A percentile compares a stretch with the other conserved stretches of the same genome.
phyloP scores from a whole-genome alignment of 225 moss, liverwort and hornwort genomes.

The Polytrichum commune region DNA sequence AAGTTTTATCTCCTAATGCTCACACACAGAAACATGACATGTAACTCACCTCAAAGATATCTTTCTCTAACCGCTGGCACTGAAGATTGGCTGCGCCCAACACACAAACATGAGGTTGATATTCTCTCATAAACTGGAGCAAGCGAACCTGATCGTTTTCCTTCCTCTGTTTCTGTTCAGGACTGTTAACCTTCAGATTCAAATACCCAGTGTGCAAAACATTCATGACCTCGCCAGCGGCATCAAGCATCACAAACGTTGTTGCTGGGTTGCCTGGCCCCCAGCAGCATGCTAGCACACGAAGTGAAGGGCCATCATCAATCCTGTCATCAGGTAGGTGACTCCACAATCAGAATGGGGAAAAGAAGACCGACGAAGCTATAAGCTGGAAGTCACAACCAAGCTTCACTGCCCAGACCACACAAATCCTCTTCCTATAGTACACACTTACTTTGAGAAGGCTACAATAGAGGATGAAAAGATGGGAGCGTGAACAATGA shows the following conservation, averaged over 20 bases:
- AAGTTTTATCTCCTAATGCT: too few species aligned
- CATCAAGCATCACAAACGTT: slow-evolving; percentile 93
- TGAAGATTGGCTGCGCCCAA: slow-evolving; percentile 83
- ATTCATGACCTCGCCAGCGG: slow-evolving; percentile 74
- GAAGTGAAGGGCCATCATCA: slow-evolving; percentile 63
- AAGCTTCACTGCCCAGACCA: too few species aligned
- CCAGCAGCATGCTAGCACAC: slow-evolving; percentile 97
- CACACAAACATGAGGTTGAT: slow-evolving; percentile 84
- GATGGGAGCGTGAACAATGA: too few species aligned
- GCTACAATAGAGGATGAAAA: too few species aligned
- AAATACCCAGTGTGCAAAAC: slow-evolving; percentile 74
- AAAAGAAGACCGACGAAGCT: background rate
- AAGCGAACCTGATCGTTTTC: slow-evolving; percentile 70
- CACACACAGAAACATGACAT: background rate
- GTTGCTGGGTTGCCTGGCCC: slow-evolving; percentile 79
- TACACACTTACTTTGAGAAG: too few species aligned
- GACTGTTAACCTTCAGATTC: slow-evolving; percentile 52
- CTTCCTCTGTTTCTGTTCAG: slow-evolving; percentile 72
- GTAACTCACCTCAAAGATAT: slow-evolving; percentile 69
- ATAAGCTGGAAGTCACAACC: background rate
- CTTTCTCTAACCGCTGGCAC: slow-evolving; percentile 60
- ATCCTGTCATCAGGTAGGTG: slow-evolving; percentile 25
- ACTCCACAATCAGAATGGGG: background rate
- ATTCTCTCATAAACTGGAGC: slow-evolving; percentile 64
- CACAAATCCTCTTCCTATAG: too few species aligned